Evolutionary conservation across 208 protist genomes (phyloP).

Genomic region (Leishmania major): DNA sequence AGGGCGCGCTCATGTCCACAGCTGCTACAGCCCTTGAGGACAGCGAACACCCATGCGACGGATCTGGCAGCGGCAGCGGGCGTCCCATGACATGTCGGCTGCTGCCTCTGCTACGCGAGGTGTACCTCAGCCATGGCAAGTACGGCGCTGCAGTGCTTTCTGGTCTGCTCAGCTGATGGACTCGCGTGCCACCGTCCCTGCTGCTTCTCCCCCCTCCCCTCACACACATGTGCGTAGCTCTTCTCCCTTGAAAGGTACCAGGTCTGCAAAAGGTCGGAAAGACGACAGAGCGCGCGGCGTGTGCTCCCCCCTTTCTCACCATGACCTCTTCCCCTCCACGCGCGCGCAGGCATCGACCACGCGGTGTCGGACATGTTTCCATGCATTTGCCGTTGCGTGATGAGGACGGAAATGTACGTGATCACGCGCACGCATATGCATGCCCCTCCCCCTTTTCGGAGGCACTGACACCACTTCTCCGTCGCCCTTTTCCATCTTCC

Average conservation of each 20-base stretch:
- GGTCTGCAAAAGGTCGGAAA: neutral
- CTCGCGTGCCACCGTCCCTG: neutral
- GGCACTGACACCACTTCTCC: neutral
- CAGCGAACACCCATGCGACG: neutral
- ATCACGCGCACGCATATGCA: neutral
- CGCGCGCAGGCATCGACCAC: neutral
- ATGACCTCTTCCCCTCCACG: neutral
- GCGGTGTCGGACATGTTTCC: neutral
- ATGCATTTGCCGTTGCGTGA: neutral
- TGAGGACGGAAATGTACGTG: neutral
- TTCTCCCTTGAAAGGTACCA: neutral
- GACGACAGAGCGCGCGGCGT: neutral
- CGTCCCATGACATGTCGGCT: neutral
- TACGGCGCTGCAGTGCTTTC: slow-evolving; percentile 18
- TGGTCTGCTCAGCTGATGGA: slow-evolving; percentile 9
- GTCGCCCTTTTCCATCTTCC: neutral
- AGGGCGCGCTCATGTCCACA: slow-evolving; percentile 4
- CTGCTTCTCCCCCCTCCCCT: neutral
- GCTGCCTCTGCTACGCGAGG: slow-evolving; percentile 19
- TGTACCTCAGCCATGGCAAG: slow-evolving; percentile 27
- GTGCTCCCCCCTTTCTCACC: neutral
- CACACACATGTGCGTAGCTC: neutral
- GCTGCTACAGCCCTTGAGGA: neutral
- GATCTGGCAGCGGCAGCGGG: neutral
- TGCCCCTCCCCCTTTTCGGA: neutral